Base-by-base conservation (phyloP, 1,284 basidiomycete genomes). In the Crepidotus sp. region DNA sequence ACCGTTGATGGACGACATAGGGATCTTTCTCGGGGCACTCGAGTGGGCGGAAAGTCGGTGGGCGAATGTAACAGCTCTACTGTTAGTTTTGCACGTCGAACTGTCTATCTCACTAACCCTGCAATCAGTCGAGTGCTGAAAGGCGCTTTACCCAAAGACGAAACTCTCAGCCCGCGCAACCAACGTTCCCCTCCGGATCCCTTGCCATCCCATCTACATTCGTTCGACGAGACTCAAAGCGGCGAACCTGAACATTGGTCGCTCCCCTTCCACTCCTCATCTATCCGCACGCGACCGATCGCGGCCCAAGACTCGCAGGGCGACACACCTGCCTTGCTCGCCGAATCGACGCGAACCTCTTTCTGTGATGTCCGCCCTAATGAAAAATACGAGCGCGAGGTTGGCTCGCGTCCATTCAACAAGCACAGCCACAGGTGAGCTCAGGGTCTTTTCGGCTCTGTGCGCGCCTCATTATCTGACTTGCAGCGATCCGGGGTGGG, bases 11-110 rank as follows among this genome's bases (percentile, higher is more conserved):
- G 60, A 59, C 1, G 68, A 71, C 18, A 55, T 71, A 14, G 54
- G 60, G 2, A 55, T 68, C 14, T 69, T 71, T 40, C 52, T 73
- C 7, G 50, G 57, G 3, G 63, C 67, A 3, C 54, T 77, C 27
- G 66, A 72, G 52, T 53, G 55, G 42, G 61, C 63, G 8, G 59
- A 61, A 47, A 55, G 54, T 42, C 65, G 68, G 29, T 77, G 71
- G 70, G 63, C 66, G 31, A 62, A 59, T 36, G 67, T 67, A n/a
- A 55, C 63, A 18, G 53, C 60, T 19, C 57, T 70, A 45, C 40
- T 77, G 75, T 76, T 46, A 62, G 75, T 60, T 19, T 31, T 15
- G 4, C 36, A 4, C 34, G 18, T 21, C 13, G 10, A 18, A n/a
- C 42, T 32, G 15, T 18, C 14, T 13, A 14, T 14, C 14, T 26